Percentiles rank a stretch among this genome's conserved stretches.
These are phyloP conservation scores for Pseudohyphozyma bogoriensis DNA, from an alignment of 768 basidiomycete genomes.

Conservation along the genomic window DNA sequence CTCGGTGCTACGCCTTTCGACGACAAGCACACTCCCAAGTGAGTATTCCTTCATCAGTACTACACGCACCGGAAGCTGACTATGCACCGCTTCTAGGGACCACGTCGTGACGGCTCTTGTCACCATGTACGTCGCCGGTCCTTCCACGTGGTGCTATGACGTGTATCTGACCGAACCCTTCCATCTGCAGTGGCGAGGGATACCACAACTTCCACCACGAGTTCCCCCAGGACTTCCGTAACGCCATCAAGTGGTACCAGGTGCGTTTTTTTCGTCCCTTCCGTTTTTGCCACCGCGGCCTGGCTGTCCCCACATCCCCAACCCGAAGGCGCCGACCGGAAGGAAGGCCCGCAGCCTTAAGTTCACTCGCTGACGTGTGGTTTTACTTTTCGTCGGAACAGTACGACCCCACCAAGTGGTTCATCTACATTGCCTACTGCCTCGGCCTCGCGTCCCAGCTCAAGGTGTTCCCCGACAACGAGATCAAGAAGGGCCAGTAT, in stretches of 20 bases:
- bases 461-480: constrained; percentile 71
- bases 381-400: too few species aligned
- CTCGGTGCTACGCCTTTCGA: constrained; percentile 73
- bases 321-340: too few species aligned
- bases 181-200: constrained; percentile 77
- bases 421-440: constrained; percentile 57
- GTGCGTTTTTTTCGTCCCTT: too few species aligned
- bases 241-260: constrained; percentile 50
- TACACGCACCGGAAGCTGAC: constrained; percentile 16
- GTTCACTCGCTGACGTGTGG: not conserved
- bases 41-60: constrained; percentile 39
- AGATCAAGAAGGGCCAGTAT: constrained; percentile 68
- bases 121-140: too few species aligned
- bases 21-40: constrained; percentile 64
- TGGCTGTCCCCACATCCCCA: too few species aligned
- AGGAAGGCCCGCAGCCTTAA: too few species aligned
- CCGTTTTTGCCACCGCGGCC: constrained; percentile 37
- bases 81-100: constrained; percentile 29
- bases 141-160: too few species aligned
- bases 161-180: too few species aligned
- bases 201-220: constrained; percentile 80
- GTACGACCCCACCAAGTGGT: constrained; percentile 65
- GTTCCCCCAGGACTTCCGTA: constrained; percentile 69
- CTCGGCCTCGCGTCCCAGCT: constrained; percentile 70
- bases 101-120: constrained; percentile 69